Conservation (phyloP, 352 stramenopile species). For the Salisapilia sapeloensis region DNA sequence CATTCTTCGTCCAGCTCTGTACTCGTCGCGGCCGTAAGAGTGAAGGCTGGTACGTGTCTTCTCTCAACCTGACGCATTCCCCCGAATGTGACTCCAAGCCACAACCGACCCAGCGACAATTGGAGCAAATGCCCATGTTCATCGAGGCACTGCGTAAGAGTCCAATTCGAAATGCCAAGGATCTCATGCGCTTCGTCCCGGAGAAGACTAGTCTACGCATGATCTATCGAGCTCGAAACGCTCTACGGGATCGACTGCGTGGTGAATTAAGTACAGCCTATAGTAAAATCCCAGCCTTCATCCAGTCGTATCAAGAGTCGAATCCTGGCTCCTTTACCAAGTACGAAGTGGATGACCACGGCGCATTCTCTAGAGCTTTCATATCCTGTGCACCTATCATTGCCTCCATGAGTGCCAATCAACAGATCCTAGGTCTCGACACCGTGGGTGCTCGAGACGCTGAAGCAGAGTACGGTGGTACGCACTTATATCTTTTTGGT, state of each 20-base stretch:
- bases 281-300: constrained; percentile 19
- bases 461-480: constrained; percentile 16
- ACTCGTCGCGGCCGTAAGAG: constrained; percentile 33
- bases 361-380: constrained; percentile 22
- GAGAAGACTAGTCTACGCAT: constrained; percentile 20
- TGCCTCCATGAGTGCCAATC: constrained; percentile 15
- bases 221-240: constrained; percentile 36
- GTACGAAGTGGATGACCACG: constrained; percentile 8
- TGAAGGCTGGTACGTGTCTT: constrained; percentile 45
- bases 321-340: constrained; percentile 16
- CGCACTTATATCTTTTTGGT: constrained; percentile 25
- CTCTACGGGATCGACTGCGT: constrained; percentile 14
- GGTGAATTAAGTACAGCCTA: constrained; percentile 15
- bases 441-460: constrained; percentile 10
- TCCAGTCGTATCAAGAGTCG: constrained; percentile 14
- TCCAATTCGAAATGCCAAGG: constrained; percentile 12
- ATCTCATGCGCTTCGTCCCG: constrained; percentile 14
- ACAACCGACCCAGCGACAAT: constrained; percentile 38
- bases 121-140: constrained; percentile 24
- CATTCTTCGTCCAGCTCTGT: constrained; percentile 56
- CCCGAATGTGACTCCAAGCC: constrained; percentile 17
- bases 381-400: constrained; percentile 28
- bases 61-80: constrained; percentile 19
- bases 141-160: constrained; percentile 10
- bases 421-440: constrained; percentile 35